These are phyloP conservation scores for Fusarium sp. DNA, from an alignment of 2,329 filamentous ascomycete species.

Conservation along the genomic window DNA sequence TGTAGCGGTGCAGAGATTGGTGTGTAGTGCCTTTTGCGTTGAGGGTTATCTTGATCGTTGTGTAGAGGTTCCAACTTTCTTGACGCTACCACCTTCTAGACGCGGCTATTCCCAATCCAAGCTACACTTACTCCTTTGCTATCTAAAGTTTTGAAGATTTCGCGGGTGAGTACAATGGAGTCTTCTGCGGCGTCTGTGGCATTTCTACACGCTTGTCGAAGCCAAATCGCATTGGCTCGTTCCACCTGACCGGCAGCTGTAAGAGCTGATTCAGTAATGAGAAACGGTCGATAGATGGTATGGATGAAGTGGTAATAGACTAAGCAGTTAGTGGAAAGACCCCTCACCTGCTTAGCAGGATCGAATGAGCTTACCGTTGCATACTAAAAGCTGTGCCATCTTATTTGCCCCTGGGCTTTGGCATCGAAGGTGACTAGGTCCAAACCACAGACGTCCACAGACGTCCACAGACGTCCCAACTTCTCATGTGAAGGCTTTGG, in stretches of 20 bases:
- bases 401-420: rapidly evolving
- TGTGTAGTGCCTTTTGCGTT: no score
- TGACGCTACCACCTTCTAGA: no score
- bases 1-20: no score
- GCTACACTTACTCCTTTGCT: neutral
- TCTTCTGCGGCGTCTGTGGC: neutral
- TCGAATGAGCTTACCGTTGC: neutral
- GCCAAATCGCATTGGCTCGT: neutral
- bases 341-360: rapidly evolving
- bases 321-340: rapidly evolving
- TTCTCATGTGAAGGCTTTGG: neutral
- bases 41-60: no score
- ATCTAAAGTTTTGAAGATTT: neutral
- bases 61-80: no score
- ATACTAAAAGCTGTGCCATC: neutral
- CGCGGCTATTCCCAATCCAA: no score
- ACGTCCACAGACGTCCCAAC: neutral
- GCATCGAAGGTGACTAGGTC: neutral
- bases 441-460: neutral
- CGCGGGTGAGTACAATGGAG: neutral
- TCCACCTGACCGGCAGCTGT: neutral
- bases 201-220: neutral
- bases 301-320: neutral
- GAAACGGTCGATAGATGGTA: neutral
- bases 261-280: neutral